These are phyloP conservation scores for Sporobolomyces pararoseus DNA, from an alignment of 768 basidiomycete genomes.

Conservation along the genomic window DNA sequence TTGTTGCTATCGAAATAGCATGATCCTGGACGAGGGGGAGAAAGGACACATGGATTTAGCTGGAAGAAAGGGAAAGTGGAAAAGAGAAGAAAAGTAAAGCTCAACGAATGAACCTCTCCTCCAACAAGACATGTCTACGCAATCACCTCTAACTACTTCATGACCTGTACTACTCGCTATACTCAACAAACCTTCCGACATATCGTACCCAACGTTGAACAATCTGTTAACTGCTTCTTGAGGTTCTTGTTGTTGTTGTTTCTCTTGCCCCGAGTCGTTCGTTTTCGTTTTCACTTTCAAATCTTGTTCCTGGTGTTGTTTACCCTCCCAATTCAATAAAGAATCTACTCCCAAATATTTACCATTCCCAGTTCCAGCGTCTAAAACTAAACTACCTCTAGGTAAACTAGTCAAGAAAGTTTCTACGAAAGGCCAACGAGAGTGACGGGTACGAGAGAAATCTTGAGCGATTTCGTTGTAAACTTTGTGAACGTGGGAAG, in stretches of 20 bases:
- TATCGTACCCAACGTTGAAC: constrained; percentile 29
- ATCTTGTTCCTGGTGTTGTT: neutral
- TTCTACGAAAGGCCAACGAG: constrained; percentile 36
- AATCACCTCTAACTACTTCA: constrained; percentile 78
- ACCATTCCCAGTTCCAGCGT: constrained; percentile 94
- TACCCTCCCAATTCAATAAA: constrained; percentile 23
- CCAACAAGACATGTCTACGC: constrained; percentile 66
- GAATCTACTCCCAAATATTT: constrained; percentile 68
- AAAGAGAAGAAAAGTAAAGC: too few relatives aligned
- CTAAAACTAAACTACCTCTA: constrained; percentile 74
- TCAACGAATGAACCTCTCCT: constrained; percentile 73
- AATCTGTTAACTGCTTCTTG: too few relatives aligned
- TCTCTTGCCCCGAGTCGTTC: too few relatives aligned
- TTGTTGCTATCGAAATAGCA: constrained; percentile 93
- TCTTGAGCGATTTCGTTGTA: constrained; percentile 82
- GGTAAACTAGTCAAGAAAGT: constrained; percentile 3
- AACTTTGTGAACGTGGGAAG: constrained; percentile 70
- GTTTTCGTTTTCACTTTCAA: neutral
- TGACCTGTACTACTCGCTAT: constrained; percentile 52
- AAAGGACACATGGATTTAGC: too few relatives aligned
- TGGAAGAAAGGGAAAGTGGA: too few relatives aligned
- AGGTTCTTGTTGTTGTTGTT: too few relatives aligned
- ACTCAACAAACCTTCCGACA: constrained; percentile 31
- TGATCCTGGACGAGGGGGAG: constrained; percentile 91
- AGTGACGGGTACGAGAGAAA: constrained; percentile 85